Evolutionary conservation across 768 basidiomycete genomes (phyloP), one percentile per base, ranked within the genome.

Genomic region (Termitomyces sp.): DNA sequence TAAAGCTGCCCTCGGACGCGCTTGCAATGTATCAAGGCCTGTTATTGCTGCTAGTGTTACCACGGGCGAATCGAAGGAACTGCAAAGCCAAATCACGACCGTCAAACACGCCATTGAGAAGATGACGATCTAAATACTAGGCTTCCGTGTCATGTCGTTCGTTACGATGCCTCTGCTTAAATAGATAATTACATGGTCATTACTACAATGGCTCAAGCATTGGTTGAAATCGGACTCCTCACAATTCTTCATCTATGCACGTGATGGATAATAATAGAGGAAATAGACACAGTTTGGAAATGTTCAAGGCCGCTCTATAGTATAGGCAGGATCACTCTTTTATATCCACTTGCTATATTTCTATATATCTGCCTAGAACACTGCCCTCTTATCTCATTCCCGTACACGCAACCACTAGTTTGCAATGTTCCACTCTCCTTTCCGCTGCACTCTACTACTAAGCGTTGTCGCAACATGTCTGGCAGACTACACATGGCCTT

Each of bases 21-120:
- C 96, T 37, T 98, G 95, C 75, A 93, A 95, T 60, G 96, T 99
- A 46, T 89, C 93, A 34, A 79, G 97, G 58, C 91, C 95, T 30
- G 96, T 98, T 66, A 98, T 99, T 60, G 85, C 96, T 61, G 93
- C 91, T 33, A 95, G 92, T 67, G 88, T 98, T 62, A 98, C 93
- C n/a, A 97, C 94, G 59, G 95, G 93, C 65, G 95, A 98, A 73
- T 88, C 91, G 46, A 86, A 87, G 72, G 95, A 98, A 74, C 80
- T 98, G 36, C 83, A 84, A 58, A 88, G 88, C 70, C 95, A 97
- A 76, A 96, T 98, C 66, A 80, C 81, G 66, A 87, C 85, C 56
- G 80, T 96, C 74, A 98, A 97, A 80, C 78, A 81, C 50, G 84
- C 82, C 22, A 90, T 93, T 61, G 91, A 93, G 72, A 91, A 85